Evolutionary conservation across 805 yeast species (phyloP), one percentile per base, ranked within the genome.

Genomic region (Saturnispora galanensis): DNA sequence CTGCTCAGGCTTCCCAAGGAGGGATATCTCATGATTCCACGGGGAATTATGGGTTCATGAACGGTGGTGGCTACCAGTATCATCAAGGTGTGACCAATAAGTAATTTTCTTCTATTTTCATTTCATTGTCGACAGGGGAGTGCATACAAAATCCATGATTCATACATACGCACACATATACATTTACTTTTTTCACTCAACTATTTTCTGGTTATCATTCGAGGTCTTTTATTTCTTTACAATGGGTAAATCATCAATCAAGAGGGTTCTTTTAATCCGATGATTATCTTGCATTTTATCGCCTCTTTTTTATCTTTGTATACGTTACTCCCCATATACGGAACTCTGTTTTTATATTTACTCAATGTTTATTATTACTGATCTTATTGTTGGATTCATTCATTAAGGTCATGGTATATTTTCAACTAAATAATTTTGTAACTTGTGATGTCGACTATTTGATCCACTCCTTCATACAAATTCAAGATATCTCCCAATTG

Each of bases 401-500:
- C 36, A 10, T 34, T 10, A 34, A 34, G 3, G 17, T 13, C 11
- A 34, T 13, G 11, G 13, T 28, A 15, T 7, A 34, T 11, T 10
- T 11, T 21, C 10, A 26, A 34, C 31, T 41, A 41, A 3, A 15
- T 10, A 30, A 44, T 34, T 35, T 32, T 21, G 15, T 29, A 38
- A n/a, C 13, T 28, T 12, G 44, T 12, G 2, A 40, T 36, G 32
- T 44, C 41, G 18, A 35, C 39, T 4, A 13, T 17, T 31, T 31
- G 33, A 39, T 39, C 39, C 5, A 34, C 29, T 10, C 31, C 10
- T 21, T 39, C 26, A 12, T 40, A 31, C 29, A 16, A 55, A 38
- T 46, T 68, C 66, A 41, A 71, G 68, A 8, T 75, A 71, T 55
- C 76, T 21, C 76, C 77, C 47, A 93, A 79, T 1, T 74, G 84